Conservation (phyloP, 2,329 filamentous ascomycete species). For the Fusarium coffeatum region DNA sequence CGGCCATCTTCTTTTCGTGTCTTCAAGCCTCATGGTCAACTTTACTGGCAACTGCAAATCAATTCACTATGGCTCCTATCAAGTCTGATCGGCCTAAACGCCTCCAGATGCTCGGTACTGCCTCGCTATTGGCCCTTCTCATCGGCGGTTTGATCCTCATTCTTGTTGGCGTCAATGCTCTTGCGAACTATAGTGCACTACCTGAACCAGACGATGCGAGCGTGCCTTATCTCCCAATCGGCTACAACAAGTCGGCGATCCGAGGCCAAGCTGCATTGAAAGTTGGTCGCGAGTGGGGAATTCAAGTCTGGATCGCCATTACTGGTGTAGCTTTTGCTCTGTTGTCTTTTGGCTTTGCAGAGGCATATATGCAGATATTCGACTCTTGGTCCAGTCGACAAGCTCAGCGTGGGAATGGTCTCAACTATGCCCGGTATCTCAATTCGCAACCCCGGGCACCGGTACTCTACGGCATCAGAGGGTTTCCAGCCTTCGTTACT, state of each 20-base stretch:
- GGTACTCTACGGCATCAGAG: slow-evolving; percentile 2
- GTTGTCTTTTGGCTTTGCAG: not conserved
- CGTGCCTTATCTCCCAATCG: not conserved
- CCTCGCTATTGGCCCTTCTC: slow-evolving; percentile 1
- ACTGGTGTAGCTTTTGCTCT: slow-evolving; percentile 6
- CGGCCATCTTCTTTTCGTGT: not conserved
- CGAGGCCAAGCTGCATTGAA: not conserved
- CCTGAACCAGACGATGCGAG: not conserved
- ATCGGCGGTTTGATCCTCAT: slow-evolving; percentile 1
- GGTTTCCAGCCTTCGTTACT: slow-evolving; percentile 3
- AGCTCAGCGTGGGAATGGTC: not conserved
- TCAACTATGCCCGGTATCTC: slow-evolving; percentile 15
- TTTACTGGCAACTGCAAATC: not conserved
- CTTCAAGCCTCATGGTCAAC: not conserved
- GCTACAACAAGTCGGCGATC: not conserved
- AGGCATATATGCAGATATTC: slow-evolving; percentile 13
- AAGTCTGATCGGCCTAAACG: not conserved
- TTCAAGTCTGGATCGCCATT: slow-evolving; percentile 9
- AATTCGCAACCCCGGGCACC: slow-evolving; percentile 7
- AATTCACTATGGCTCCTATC: not conserved
- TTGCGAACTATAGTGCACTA: not conserved
- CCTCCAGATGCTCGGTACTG: slow-evolving; percentile 12
- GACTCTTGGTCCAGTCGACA: slow-evolving; percentile 8
- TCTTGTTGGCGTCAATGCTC: not conserved
- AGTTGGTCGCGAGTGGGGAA: not conserved